A percentile compares a stretch with the other conserved stretches of the same genome.
Evolutionary conservation across 352 stramenopile species (phyloP).

Genomic region (Phytophthora cactorum): DNA sequence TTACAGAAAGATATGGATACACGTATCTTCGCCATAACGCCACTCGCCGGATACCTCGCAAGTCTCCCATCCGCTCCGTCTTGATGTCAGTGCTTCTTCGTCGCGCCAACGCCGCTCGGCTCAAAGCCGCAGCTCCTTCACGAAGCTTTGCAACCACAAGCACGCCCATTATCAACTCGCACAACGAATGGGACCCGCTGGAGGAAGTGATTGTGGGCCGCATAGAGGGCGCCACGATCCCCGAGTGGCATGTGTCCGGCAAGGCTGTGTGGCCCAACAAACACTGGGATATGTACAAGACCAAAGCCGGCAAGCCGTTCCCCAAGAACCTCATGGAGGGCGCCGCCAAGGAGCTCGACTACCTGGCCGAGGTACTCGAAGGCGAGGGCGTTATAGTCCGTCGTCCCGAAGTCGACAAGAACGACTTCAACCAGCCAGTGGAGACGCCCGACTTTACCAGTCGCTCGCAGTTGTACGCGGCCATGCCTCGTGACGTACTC

Average conservation of each 20-base stretch:
- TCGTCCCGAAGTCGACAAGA: slow-evolving; percentile 65
- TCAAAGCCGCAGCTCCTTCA: slow-evolving; percentile 11
- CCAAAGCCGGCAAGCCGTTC: slow-evolving; percentile 78
- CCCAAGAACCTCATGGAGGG: slow-evolving; percentile 76
- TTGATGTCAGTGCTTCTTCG: slow-evolving; percentile 20
- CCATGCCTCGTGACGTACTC: slow-evolving; percentile 89
- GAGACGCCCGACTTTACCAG: slow-evolving; percentile 88
- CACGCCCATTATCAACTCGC: slow-evolving; percentile 86
- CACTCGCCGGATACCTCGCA: slow-evolving; percentile 17
- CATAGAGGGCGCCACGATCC: slow-evolving; percentile 89
- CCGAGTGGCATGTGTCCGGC: slow-evolving; percentile 90
- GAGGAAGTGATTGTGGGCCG: slow-evolving; percentile 92
- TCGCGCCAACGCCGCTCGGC: slow-evolving; percentile 2
- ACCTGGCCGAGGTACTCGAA: slow-evolving; percentile 85
- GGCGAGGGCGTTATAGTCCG: slow-evolving; percentile 86
- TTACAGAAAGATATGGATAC: too few species aligned
- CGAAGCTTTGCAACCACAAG: slow-evolving; percentile 30
- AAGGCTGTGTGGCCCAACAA: slow-evolving; percentile 91
- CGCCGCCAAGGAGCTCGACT: slow-evolving; percentile 85
- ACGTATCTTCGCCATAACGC: slow-evolving; percentile 13
- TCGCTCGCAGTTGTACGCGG: slow-evolving; percentile 85
- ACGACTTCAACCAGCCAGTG: slow-evolving; percentile 79
- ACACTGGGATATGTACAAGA: slow-evolving; percentile 93
- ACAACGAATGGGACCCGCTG: slow-evolving; percentile 92
- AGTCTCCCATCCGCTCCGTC: slow-evolving; percentile 2